Base-by-base conservation (phyloP, 2,329 filamentous ascomycete species). In the Septoria petroselini region DNA sequence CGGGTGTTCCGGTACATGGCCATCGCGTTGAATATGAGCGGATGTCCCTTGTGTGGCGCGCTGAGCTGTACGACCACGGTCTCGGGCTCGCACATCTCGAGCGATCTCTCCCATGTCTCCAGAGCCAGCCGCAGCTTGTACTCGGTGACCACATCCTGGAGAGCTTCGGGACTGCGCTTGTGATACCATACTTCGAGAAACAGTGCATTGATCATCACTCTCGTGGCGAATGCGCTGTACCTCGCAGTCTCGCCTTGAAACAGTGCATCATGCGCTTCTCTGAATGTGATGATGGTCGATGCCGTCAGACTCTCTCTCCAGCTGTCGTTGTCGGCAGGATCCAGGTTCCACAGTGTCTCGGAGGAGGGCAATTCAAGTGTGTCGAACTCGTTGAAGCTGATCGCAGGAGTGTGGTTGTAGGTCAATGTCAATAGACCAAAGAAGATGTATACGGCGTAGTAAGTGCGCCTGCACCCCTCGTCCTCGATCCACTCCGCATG, bases 181-280 rank as follows among this genome's bases (percentile, higher is more conserved):
- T 97, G 89, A 67, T 95, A 95, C 93, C 93, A 98, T 2, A 97
- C 91, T 70, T 97, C 93, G 41, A 98, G 79, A 77, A 97, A 98
- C 58, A 98, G 78, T 8, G 93, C 91, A 65, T 97, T 98, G 78
- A 97, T 96, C 88, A 98, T 94, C 58, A 97, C 89, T 55, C 93
- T 88, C 8, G 93, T 95, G 4, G 91, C 91, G 68, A 97, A 98
- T 1, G 91, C 91, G 66, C 91, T 97, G 76, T 97, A 98, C 62
- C 86, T 85, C 43, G 91, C 81, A 50, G 82, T 81, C 67, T 96
- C 89, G 57, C 91, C 93, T 69, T 95, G 90, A 77, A 97, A 97
- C 3, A 98, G 81, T 55, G 90, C 91, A 71, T 95, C 90, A 65
- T 97, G 91, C 1, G 93, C 91, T 64, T 94, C 86, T 71, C 93